Evolutionary conservation across 2,329 filamentous ascomycete species (phyloP).

Genomic region (Domatiomyces catenatus): DNA sequence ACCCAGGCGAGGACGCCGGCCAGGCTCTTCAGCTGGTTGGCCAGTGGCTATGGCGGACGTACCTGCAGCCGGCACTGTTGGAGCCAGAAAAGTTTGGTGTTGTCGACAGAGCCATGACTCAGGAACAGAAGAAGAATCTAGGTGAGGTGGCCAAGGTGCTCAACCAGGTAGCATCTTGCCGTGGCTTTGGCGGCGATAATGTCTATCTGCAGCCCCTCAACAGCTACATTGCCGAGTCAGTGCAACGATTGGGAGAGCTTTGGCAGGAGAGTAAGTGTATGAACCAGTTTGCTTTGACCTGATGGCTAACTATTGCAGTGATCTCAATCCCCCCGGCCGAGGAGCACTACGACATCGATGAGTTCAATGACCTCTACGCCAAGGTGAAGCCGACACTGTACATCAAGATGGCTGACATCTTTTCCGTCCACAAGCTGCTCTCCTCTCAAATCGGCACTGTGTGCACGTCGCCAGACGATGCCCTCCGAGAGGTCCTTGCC

Average conservation of each 20-base stretch:
- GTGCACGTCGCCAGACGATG: slow-evolving; percentile 68
- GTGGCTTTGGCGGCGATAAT: slow-evolving; percentile 84
- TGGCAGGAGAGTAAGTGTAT: slow-evolving; percentile 45
- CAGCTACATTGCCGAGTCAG: slow-evolving; percentile 71
- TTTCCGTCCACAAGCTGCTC: slow-evolving; percentile 83
- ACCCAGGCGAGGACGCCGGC: slow-evolving; percentile 63
- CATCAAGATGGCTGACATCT: slow-evolving; percentile 96
- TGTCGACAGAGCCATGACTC: slow-evolving; percentile 73
- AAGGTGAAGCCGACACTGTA: slow-evolving; percentile 96
- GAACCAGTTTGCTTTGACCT: background rate
- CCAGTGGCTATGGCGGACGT: slow-evolving; percentile 88
- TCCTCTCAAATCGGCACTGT: slow-evolving; percentile 62
- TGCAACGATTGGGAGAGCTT: slow-evolving; percentile 62
- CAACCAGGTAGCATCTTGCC: slow-evolving; percentile 72
- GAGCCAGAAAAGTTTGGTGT: slow-evolving; percentile 87
- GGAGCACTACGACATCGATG: slow-evolving; percentile 90
- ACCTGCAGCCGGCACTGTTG: slow-evolving; percentile 77
- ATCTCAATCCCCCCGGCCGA: slow-evolving; percentile 79
- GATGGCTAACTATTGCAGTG: slow-evolving; percentile 34
- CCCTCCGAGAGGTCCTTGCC: slow-evolving; percentile 77
- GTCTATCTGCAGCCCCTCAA: slow-evolving; percentile 93
- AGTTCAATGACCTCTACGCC: slow-evolving; percentile 94
- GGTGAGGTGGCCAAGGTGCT: slow-evolving; percentile 84
- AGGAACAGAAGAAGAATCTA: slow-evolving; percentile 84
- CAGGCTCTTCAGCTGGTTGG: slow-evolving; percentile 69